Base-by-base conservation (phyloP, 768 basidiomycete species). In the Lactifluus rugatus region DNA sequence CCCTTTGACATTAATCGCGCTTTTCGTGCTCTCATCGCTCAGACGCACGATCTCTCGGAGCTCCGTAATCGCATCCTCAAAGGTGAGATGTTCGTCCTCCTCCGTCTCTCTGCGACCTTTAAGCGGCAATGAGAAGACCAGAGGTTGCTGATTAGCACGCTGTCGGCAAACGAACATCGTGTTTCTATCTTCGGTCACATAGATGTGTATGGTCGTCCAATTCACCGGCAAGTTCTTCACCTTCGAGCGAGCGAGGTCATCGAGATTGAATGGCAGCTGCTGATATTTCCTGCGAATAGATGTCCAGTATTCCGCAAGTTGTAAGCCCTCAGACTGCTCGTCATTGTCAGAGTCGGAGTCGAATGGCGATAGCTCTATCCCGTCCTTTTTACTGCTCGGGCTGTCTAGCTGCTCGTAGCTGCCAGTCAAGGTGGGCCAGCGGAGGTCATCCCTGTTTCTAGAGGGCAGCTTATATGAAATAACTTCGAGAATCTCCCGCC, bases 91-190 rank as follows among this genome's bases (percentile, higher is more conserved):
- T 31, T 80, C 77, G 32, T 83, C 84, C 7, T 86, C 84, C 9
- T 84, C 84, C 19, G 82, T 74, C 41, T 88, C 94, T 42, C 93
- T 75, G 48, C 89, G 77, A 11, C 88, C 88, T 61, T 90, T 87
- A 23, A 98, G 75, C 0, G 96, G 95, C 1, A 98, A 76, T 60
- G 89, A 90, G 70, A 98, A 93, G 13, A 97, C 76, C 25, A 97
- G 73, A 0, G 93, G 88, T 4, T 78, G 71, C 16, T 71, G 69
- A 0, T 75, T 76, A 2, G 80, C 76, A 23, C 85, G 79, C 64
- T 92, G 85, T 16, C 94, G 84, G 3, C 89, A 84, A 46, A 96
- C 71, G 62, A 97, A 85, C 68, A 98, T 76, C 7, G 88, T 87
- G 61, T 81, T 84, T 61, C 83, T 84, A 66, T 96, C 92, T 1